Evolutionary conservation across 2,329 filamentous ascomycete genomes (phyloP).

Genomic region (Pochonia chlamydosporia): DNA sequence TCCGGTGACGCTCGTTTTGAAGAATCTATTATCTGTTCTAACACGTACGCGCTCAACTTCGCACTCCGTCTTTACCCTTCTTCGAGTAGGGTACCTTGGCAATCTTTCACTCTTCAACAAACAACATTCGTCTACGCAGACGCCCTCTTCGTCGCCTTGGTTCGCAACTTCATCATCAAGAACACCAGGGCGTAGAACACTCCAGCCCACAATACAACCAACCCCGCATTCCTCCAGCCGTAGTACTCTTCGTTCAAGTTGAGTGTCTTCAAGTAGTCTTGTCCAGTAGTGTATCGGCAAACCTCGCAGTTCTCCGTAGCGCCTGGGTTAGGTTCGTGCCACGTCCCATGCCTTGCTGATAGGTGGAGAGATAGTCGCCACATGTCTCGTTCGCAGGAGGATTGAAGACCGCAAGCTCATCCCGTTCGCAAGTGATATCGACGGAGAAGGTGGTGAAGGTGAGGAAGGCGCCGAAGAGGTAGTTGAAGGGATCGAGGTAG

Average conservation of each 20-base stretch:
- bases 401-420: constrained; percentile 46
- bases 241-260: constrained; percentile 57
- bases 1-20: background rate
- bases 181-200: constrained; percentile 45
- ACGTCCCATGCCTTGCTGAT: constrained; percentile 32
- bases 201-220: constrained; percentile 44
- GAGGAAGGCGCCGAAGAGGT: constrained; percentile 51
- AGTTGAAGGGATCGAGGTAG: constrained; percentile 56
- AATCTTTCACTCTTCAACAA: background rate
- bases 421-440: constrained; percentile 37
- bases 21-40: background rate
- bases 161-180: constrained; percentile 41
- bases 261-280: constrained; percentile 53
- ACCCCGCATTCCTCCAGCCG: constrained; percentile 61
- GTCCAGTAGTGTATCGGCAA: constrained; percentile 53
- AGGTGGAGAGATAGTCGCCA: constrained; percentile 52
- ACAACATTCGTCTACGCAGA: background rate
- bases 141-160: constrained; percentile 42
- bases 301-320: constrained; percentile 51
- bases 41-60: background rate
- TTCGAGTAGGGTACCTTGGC: background rate
- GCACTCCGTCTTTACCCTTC: background rate
- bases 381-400: constrained; percentile 48
- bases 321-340: constrained; percentile 54
- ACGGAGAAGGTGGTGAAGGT: constrained; percentile 44